phyloP scores from a whole-genome alignment of 116 monocot species.

The Zostera marina region DNA sequence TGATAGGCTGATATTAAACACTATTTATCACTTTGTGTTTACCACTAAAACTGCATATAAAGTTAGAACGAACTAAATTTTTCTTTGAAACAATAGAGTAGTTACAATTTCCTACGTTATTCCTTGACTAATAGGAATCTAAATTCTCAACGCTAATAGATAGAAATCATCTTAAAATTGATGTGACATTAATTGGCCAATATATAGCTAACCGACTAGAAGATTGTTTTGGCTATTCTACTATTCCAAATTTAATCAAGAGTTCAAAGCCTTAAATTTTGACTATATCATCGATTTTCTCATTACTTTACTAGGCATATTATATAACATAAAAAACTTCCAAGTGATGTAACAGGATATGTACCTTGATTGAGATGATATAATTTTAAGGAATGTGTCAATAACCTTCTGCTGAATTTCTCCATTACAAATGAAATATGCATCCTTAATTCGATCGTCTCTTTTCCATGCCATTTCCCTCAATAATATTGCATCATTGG shows the following conservation, averaged over 20 bases:
- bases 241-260: not conserved
- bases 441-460: conserved; percentile 45
- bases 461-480: conserved; percentile 77
- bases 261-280: not conserved
- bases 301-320: not conserved
- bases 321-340: not conserved
- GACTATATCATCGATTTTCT: not conserved
- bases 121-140: not conserved
- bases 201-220: not conserved
- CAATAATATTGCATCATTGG: conserved; percentile 38
- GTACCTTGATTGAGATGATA: conserved; percentile 31
- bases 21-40: no score
- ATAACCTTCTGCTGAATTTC: conserved; percentile 43
- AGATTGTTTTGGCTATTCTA: not conserved
- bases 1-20: no score
- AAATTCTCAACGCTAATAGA: not conserved
- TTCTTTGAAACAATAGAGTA: not conserved
- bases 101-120: not conserved
- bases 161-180: not conserved
- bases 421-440: conserved; percentile 47
- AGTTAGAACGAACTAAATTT: no score
- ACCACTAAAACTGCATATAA: no score
- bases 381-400: conserved; percentile 47
- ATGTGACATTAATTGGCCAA: not conserved
- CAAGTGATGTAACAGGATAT: not conserved